Evolutionary conservation across 1,139 yeast species (phyloP), one percentile per base, ranked within the genome.

Genomic region (Pneumocystis sp.): DNA sequence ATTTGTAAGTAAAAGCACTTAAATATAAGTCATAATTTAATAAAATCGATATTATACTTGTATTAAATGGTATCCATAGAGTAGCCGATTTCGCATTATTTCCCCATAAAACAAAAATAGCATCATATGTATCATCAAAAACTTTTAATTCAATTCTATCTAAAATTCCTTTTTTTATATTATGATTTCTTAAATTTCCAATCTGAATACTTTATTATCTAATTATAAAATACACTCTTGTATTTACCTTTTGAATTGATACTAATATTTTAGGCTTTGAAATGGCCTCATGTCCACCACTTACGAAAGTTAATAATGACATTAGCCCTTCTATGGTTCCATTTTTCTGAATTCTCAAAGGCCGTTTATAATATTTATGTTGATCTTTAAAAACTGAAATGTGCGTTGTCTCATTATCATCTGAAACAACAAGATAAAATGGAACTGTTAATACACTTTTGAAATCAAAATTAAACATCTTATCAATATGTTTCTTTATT

Each of bases 321-420:
- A 50, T 50, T 3, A 50, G 21, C 2, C 29, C 57, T 7, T 50
- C 29, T 50, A 50, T 50, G 21, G 21, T 50, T 5, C n/a, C 29
- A 25, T 50, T 17, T 25, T 50, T 25, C 3, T 50, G 57, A 25
- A 50, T 50, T 50, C 25, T 50, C 3, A 50, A 50, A 12, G 57
- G 57, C 21, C 1, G 21, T 50, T 6, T 50, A 25, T 21, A 50
- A 10, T 12, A 25, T 50, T 50, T 50, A 8, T 50, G 17, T 29
- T 50, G 57, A 50, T 50, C 34, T 45, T 25, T 21, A 34, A 29
- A 34, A 21, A 21, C 17, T 50, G 25, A 60, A 61, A 37, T n/a
- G 31, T 17, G 65, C 29, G 37, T 61, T 64, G 21, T n/a, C 12
- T 21, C 61, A 61, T 37, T 37, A 57, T 21, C 61, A 61, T 57